phyloP scores from a whole-genome alignment of 192 early-diverging fungal species.

The Gamsiella multidivaricata region DNA sequence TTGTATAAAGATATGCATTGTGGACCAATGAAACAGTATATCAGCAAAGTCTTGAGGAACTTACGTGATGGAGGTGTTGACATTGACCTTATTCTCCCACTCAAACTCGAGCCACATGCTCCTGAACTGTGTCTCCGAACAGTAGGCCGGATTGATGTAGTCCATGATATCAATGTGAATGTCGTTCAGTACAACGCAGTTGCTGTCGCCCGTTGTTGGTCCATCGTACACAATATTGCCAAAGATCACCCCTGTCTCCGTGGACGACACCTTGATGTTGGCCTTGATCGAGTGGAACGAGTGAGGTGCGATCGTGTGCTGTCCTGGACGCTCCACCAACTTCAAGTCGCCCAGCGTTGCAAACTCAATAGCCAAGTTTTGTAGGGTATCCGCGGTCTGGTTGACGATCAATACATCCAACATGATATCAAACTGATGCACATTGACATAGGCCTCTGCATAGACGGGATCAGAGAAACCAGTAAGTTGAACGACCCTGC shows the following conservation, averaged over 20 bases:
- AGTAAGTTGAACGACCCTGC: slow-evolving; percentile 94
- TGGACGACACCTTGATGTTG: slow-evolving; percentile 98
- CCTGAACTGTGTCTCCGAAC: slow-evolving; percentile 95
- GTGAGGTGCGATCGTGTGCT: slow-evolving; percentile 89
- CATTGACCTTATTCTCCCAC: slow-evolving; percentile 99
- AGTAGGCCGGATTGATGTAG: slow-evolving; percentile 94
- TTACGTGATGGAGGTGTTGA: slow-evolving; percentile 91
- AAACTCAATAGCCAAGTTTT: slow-evolving; percentile 98
- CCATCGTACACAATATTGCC: slow-evolving; percentile 99
- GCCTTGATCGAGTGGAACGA: slow-evolving; percentile 96
- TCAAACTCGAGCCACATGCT: slow-evolving; percentile 99
- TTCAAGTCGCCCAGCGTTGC: slow-evolving; percentile 98
- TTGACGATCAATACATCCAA: slow-evolving; percentile 97
- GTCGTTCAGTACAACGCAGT: slow-evolving; percentile 96
- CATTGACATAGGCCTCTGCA: slow-evolving; percentile 96
- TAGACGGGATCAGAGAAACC: slow-evolving; percentile 99
- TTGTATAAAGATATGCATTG: background rate
- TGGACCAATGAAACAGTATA: background rate
- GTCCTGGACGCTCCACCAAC: slow-evolving; percentile 92
- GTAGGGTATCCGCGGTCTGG: slow-evolving; percentile 93
- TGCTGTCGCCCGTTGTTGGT: slow-evolving; percentile 87
- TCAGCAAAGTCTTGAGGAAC: slow-evolving; percentile 8
- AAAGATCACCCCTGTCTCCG: slow-evolving; percentile 98
- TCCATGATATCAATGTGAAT: slow-evolving; percentile 99
- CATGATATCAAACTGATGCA: slow-evolving; percentile 97